Conservation (phyloP, 1,284 basidiomycete species). For the Xanthoconium separans region DNA sequence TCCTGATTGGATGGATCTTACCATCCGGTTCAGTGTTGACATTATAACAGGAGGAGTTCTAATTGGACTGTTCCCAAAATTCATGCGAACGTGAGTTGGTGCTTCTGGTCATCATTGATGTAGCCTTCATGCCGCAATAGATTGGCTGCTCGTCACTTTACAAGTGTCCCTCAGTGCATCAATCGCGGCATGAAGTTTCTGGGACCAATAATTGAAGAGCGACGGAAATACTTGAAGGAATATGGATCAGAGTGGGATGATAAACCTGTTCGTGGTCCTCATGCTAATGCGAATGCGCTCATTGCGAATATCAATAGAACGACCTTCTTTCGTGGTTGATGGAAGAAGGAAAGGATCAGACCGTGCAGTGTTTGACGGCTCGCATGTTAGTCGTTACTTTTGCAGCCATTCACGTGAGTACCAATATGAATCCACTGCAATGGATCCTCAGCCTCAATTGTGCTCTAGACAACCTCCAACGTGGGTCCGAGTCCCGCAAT, state of each 20-base stretch:
- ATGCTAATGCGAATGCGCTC: too few relatives aligned
- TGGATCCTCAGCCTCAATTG: background rate
- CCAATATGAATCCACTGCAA: too few relatives aligned
- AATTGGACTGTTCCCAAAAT: background rate
- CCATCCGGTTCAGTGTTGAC: slow-evolving; percentile 17
- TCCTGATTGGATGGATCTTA: slow-evolving; percentile 37
- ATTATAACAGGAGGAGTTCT: background rate
- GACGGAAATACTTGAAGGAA: slow-evolving; percentile 30
- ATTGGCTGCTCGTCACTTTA: background rate
- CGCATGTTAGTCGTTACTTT: slow-evolving; percentile 39
- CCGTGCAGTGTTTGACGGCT: slow-evolving; percentile 26
- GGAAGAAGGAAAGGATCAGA: slow-evolving; percentile 31
- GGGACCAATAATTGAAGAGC: slow-evolving; percentile 38
- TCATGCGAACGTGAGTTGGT: background rate
- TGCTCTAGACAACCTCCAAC: slow-evolving; percentile 13
- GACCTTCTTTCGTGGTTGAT: slow-evolving; percentile 43
- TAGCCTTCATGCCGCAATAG: background rate
- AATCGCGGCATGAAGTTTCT: slow-evolving; percentile 27
- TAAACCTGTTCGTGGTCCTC: slow-evolving; percentile 25
- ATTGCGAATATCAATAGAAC: slow-evolving; percentile 6
- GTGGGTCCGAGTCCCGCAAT: slow-evolving; percentile 6
- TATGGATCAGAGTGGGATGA: slow-evolving; percentile 37
- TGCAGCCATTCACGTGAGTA: slow-evolving; percentile 36
- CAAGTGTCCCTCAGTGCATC: background rate
- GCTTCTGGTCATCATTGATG: too few relatives aligned